Evolutionary conservation across 1,284 basidiomycete genomes (phyloP).

Genomic region (Sphagnurus paluster): DNA sequence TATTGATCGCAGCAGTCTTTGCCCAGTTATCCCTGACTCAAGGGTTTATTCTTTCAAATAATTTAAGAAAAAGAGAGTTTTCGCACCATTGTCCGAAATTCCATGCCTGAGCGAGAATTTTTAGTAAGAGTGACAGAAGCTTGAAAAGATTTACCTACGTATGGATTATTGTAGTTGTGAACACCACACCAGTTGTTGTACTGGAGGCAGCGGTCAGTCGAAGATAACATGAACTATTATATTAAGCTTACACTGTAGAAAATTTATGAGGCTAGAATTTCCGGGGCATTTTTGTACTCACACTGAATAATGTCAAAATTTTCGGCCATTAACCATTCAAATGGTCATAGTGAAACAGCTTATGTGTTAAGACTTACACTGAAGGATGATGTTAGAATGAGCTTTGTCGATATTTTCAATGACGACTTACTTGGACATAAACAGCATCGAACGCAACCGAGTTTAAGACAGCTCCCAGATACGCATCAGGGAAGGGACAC

Average conservation of each 20-base stretch:
- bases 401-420: background rate
- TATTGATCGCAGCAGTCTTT: constrained; percentile 54
- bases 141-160: constrained; percentile 29
- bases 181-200: constrained; percentile 58
- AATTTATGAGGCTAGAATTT: too few relatives aligned
- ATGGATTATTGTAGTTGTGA: constrained; percentile 39
- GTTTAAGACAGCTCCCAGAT: constrained; percentile 54
- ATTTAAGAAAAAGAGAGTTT: background rate
- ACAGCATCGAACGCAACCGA: constrained; percentile 60
- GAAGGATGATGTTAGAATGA: background rate
- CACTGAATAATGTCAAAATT: constrained; percentile 15
- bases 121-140: background rate
- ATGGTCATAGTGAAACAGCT: background rate
- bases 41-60: too few relatives aligned
- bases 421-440: constrained; percentile 50
- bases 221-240: background rate
- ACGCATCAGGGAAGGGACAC: constrained; percentile 64
- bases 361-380: constrained; percentile 12
- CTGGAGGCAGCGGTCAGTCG: constrained; percentile 8
- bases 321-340: background rate
- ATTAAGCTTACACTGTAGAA: constrained; percentile 18
- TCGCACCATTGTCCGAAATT: constrained; percentile 50
- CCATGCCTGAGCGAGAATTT: constrained; percentile 38
- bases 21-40: constrained; percentile 62
- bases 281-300: constrained; percentile 9